Percentiles rank a stretch among this genome's conserved stretches.
Evolutionary conservation across 2,329 filamentous ascomycete species (phyloP).

Genomic region (Xylariomycetidae sp.): DNA sequence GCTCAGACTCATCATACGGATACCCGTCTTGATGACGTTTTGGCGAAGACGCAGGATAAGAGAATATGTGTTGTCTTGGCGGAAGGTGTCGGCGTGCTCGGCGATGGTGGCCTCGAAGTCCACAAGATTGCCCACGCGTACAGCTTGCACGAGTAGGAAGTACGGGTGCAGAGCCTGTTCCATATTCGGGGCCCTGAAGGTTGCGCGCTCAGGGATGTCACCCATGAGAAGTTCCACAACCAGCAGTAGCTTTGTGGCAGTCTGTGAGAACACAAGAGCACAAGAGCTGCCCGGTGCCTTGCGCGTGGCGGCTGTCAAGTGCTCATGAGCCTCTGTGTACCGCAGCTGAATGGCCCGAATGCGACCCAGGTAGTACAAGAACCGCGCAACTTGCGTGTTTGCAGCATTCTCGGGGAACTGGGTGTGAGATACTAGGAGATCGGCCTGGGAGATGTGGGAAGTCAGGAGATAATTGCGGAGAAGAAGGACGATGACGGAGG

Average conservation of each 20-base stretch:
- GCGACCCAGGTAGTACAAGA: slow-evolving; percentile 93
- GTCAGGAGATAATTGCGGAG: slow-evolving; percentile 95
- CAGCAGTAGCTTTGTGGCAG: slow-evolving; percentile 90
- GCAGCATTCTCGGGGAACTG: slow-evolving; percentile 90
- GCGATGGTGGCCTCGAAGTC: slow-evolving; percentile 87
- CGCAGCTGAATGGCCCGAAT: slow-evolving; percentile 94
- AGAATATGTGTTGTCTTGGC: slow-evolving; percentile 90
- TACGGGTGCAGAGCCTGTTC: slow-evolving; percentile 89
- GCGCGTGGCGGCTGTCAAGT: slow-evolving; percentile 86
- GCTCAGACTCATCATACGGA: slow-evolving; percentile 97
- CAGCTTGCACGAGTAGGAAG: slow-evolving; percentile 88
- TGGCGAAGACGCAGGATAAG: slow-evolving; percentile 91
- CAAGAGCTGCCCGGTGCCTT: slow-evolving; percentile 89
- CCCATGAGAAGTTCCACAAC: slow-evolving; percentile 98
- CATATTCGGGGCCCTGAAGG: slow-evolving; percentile 85
- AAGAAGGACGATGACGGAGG: slow-evolving; percentile 88
- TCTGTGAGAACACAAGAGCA: slow-evolving; percentile 91
- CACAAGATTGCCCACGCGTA: slow-evolving; percentile 92
- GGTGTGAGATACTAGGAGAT: slow-evolving; percentile 91
- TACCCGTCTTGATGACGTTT: slow-evolving; percentile 99
- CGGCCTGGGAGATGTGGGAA: slow-evolving; percentile 94
- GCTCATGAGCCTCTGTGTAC: slow-evolving; percentile 95
- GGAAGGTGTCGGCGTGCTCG: slow-evolving; percentile 77
- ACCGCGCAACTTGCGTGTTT: slow-evolving; percentile 97
- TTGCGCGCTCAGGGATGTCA: slow-evolving; percentile 91